Evolutionary conservation across 1,284 basidiomycete genomes (phyloP).

Genomic region (Cutaneotrichosporon mucoides): DNA sequence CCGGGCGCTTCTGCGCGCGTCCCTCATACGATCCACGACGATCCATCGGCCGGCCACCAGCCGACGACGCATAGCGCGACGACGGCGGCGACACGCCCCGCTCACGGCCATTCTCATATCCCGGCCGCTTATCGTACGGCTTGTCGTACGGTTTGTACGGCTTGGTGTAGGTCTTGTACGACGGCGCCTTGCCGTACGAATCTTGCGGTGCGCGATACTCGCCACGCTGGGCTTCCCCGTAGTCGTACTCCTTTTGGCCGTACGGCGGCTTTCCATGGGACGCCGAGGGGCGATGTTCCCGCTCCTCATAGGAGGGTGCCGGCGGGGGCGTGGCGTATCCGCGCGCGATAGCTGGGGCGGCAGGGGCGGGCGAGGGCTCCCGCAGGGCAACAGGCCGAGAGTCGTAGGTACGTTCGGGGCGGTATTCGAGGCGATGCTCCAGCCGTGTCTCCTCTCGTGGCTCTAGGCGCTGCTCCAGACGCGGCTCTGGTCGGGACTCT

Average conservation of each 20-base stretch:
- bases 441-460: not conserved
- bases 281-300: not conserved
- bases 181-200: not conserved
- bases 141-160: not conserved
- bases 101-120: not conserved
- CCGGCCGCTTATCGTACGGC: not conserved
- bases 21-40: not conserved
- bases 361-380: not conserved
- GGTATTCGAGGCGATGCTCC: not conserved
- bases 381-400: not conserved
- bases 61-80: not conserved
- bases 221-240: not conserved
- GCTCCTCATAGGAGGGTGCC: not conserved
- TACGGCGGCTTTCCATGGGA: not conserved
- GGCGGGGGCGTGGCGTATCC: no score
- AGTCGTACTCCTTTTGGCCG: constrained; percentile 3
- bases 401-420: not conserved
- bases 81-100: not conserved
- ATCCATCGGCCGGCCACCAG: not conserved
- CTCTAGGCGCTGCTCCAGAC: not conserved
- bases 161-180: constrained; percentile 2
- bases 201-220: not conserved
- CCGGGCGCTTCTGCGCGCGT: not conserved
- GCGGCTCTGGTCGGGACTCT: not conserved
- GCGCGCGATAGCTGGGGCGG: not conserved